phyloP scores from a whole-genome alignment of 2,329 filamentous ascomycete species.

The Leptographium lundbergii region DNA sequence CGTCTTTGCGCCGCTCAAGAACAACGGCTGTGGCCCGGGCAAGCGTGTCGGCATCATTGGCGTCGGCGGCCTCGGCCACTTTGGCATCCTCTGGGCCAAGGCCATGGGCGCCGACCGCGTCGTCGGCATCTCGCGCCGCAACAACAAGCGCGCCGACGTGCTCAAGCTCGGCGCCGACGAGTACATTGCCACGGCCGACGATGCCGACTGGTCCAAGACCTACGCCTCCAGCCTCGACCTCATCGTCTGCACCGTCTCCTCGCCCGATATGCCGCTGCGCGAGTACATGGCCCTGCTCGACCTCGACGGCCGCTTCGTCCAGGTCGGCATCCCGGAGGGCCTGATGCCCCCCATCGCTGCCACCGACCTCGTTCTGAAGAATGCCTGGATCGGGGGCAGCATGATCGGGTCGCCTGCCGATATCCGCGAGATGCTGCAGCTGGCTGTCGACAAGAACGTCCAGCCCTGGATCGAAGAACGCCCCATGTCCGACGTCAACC shows the following conservation, averaged over 20 bases:
- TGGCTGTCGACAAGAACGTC: constrained; percentile 57
- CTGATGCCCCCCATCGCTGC: not conserved
- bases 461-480: constrained; percentile 55
- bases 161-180: constrained; percentile 46
- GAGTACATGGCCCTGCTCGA: constrained; percentile 70
- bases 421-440: constrained; percentile 62
- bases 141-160: constrained; percentile 47
- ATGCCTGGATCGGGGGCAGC: constrained; percentile 49
- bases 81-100: constrained; percentile 56
- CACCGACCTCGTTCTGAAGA: constrained; percentile 49
- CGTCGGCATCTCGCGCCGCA: constrained; percentile 47
- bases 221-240: constrained; percentile 58
- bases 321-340: not conserved
- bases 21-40: constrained; percentile 62
- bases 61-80: constrained; percentile 60
- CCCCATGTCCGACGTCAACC: not conserved
- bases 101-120: constrained; percentile 47
- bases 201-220: constrained; percentile 38
- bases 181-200: constrained; percentile 44
- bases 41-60: constrained; percentile 69
- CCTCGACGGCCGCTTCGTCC: constrained; percentile 37
- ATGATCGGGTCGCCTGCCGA: constrained; percentile 52
- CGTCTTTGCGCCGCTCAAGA: constrained; percentile 63
- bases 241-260: constrained; percentile 58
- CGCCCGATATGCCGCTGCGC: constrained; percentile 51